Percentiles rank a stretch among this genome's conserved stretches.
These are phyloP conservation scores for Solanum commersonii DNA, from an alignment of 257 asterid genomes.

Conservation along the genomic window DNA sequence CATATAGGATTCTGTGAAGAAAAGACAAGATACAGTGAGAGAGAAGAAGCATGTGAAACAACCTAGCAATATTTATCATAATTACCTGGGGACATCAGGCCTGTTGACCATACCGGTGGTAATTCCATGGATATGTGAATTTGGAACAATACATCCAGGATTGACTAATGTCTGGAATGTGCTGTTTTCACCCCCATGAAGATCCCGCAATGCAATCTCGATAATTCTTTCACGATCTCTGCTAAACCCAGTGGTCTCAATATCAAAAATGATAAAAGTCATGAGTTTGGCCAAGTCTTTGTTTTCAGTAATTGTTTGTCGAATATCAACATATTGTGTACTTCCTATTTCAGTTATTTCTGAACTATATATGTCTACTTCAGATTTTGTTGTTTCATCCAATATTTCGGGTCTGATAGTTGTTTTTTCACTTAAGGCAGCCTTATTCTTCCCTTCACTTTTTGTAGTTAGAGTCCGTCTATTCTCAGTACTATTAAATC, in stretches of 20 bases:
- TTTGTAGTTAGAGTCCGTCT: constrained; percentile 41
- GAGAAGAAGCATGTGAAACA: neutral
- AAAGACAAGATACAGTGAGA: neutral
- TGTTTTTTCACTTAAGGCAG: constrained; percentile 18
- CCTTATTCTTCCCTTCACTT: constrained; percentile 25
- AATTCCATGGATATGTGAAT: constrained; percentile 53
- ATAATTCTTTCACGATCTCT: constrained; percentile 48
- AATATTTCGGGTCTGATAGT: constrained; percentile 8
- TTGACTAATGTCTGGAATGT: constrained; percentile 80
- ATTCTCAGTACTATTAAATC: constrained; percentile 41
- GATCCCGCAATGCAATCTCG: constrained; percentile 87
- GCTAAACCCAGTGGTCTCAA: constrained; percentile 83
- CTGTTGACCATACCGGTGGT: constrained; percentile 59
- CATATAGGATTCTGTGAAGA: neutral
- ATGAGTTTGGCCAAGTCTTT: constrained; percentile 50
- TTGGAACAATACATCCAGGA: constrained; percentile 55
- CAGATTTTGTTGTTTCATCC: constrained; percentile 8
- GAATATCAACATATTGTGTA: constrained; percentile 25
- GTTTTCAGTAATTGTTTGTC: constrained; percentile 18
- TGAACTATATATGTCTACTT: constrained; percentile 1
- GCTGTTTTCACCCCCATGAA: constrained; percentile 81
- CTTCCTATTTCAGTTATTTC: constrained; percentile 20
- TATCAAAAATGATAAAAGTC: constrained; percentile 58
- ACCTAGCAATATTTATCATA: neutral
- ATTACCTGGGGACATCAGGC: constrained; percentile 67